Conservation (phyloP, 371 early-diverging fungal species). For the Rhizomucor pusillus region DNA sequence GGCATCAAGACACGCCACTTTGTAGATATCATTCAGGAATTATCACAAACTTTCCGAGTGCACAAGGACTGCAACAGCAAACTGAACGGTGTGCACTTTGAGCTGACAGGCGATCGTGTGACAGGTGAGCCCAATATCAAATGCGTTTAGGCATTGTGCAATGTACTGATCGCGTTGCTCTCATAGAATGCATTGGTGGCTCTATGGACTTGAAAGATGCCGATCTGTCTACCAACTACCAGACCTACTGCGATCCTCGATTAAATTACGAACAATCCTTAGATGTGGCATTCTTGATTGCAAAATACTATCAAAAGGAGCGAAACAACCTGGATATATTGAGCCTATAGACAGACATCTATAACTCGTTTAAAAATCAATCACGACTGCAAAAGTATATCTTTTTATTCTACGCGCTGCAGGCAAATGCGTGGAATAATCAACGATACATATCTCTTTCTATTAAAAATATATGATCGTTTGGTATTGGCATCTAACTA, state of each 20-base stretch:
- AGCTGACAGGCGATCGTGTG: slow-evolving; percentile 92
- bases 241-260: slow-evolving; percentile 93
- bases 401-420: no score
- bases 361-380: no score
- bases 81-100: slow-evolving; percentile 95
- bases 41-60: slow-evolving; percentile 78
- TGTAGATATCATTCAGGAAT: slow-evolving; percentile 78
- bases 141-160: not conserved
- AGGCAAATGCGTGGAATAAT: no score
- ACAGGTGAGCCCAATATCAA: slow-evolving; percentile 44
- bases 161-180: no score
- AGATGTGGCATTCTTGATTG: slow-evolving; percentile 94
- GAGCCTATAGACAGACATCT: slow-evolving; percentile 19
- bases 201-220: slow-evolving; percentile 85
- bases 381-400: no score
- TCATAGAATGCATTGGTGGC: slow-evolving; percentile 91
- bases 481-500: no score
- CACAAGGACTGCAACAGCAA: slow-evolving; percentile 73
- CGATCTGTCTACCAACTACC: slow-evolving; percentile 86
- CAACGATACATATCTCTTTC: no score
- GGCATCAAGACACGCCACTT: slow-evolving; percentile 92
- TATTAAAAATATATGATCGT: no score
- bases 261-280: slow-evolving; percentile 95
- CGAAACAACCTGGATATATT: slow-evolving; percentile 42
- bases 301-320: slow-evolving; percentile 76